phyloP scores from a whole-genome alignment of 148 eudicot species.

The Dysphania ambrosioides region DNA sequence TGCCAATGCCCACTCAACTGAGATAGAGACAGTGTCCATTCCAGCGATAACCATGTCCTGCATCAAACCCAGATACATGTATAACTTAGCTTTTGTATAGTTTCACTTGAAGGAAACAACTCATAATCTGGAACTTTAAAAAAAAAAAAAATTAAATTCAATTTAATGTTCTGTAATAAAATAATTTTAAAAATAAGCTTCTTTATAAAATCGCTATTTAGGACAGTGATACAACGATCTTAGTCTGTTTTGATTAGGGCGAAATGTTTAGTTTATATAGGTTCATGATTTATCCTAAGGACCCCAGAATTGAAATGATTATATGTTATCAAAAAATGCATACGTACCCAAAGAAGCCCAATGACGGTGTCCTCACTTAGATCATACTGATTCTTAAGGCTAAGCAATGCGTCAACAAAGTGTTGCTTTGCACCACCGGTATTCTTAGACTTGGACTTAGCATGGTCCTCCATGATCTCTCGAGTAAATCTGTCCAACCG shows the following conservation, averaged over 20 bases:
- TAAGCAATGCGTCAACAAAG: conserved; percentile 76
- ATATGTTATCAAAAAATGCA: conserved; percentile 7
- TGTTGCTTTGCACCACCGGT: conserved; percentile 58
- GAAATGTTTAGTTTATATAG: too few relatives aligned
- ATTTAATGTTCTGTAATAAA: too few relatives aligned
- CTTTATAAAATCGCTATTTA: too few relatives aligned
- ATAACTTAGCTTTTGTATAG: background rate
- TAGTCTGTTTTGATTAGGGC: too few relatives aligned
- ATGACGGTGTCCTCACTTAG: conserved; percentile 76
- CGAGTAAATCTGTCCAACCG: conserved; percentile 53
- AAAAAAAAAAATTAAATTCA: too few relatives aligned
- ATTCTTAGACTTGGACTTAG: conserved; percentile 36
- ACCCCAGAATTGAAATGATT: background rate
- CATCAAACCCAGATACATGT: background rate
- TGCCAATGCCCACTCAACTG: conserved; percentile 84
- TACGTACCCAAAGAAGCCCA: conserved; percentile 76
- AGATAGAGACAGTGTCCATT: conserved; percentile 70
- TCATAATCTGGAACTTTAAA: too few relatives aligned
- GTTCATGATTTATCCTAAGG: too few relatives aligned
- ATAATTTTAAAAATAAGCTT: too few relatives aligned
- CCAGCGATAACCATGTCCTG: conserved; percentile 94
- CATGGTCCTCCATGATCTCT: conserved; percentile 74
- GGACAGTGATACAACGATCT: too few relatives aligned
- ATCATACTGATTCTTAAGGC: conserved; percentile 62
- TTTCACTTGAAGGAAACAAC: too few relatives aligned